These are phyloP conservation scores for Juncus effusus DNA, from an alignment of 176 grass and related monocot species.

Conservation along the genomic window DNA sequence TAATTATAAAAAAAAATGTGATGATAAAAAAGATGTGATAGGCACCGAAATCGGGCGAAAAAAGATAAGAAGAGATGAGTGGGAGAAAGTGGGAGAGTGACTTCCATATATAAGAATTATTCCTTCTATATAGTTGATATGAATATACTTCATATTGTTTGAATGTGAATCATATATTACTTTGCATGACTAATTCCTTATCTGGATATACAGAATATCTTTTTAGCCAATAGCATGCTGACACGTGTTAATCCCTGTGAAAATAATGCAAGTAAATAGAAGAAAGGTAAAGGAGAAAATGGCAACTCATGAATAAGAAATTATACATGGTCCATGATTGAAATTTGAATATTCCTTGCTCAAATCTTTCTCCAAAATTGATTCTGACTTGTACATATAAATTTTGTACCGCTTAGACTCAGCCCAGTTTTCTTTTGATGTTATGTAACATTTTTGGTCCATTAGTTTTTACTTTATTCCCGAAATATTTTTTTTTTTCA, in stretches of 20 bases:
- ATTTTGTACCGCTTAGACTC: too few species aligned
- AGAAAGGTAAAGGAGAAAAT: too few species aligned
- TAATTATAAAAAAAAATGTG: too few species aligned
- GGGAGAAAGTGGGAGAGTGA: background rate
- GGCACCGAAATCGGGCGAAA: slow-evolving; percentile 15
- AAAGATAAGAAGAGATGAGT: slow-evolving; percentile 7
- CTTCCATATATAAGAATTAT: slow-evolving; percentile 12
- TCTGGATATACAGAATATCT: slow-evolving; percentile 25
- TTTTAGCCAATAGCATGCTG: background rate
- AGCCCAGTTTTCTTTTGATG: too few species aligned
- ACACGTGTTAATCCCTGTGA: background rate
- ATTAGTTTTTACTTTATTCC: too few species aligned
- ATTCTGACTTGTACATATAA: too few species aligned
- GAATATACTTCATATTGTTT: background rate
- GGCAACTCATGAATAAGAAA: too few species aligned
- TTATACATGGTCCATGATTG: too few species aligned
- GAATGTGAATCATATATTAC: slow-evolving; percentile 4
- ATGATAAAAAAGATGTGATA: background rate
- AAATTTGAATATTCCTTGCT: too few species aligned
- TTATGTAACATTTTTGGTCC: too few species aligned
- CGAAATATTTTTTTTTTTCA: too few species aligned
- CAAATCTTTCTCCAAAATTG: too few species aligned
- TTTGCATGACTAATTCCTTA: slow-evolving; percentile 3
- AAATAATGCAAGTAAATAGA: slow-evolving; percentile 16
- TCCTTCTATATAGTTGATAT: slow-evolving; percentile 16